Evolutionary conservation across 768 basidiomycete genomes (phyloP).

Genomic region (Hygrophorus pudorinus): DNA sequence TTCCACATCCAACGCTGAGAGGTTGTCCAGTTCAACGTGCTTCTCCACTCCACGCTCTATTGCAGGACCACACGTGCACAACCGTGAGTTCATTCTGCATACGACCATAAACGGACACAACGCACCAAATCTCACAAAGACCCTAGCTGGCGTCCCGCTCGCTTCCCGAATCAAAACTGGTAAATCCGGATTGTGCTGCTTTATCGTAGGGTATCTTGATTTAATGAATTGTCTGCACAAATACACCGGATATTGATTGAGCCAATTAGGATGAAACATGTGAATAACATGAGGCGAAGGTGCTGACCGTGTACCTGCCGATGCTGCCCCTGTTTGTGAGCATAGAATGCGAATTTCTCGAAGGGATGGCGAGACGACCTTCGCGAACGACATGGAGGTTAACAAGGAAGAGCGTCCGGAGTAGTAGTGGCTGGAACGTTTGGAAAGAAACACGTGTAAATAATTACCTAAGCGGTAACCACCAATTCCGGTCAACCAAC

Average conservation of each 20-base stretch:
- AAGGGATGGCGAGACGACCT: constrained; percentile 66
- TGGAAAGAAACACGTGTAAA: not conserved
- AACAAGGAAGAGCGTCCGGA: no score
- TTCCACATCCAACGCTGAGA: constrained; percentile 64
- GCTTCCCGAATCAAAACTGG: constrained; percentile 79
- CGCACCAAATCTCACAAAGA: constrained; percentile 82
- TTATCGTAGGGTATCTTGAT: constrained; percentile 63
- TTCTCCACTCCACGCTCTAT: constrained; percentile 74
- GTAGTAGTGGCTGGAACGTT: no score
- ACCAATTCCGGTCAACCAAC: not conserved
- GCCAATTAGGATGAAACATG: no score
- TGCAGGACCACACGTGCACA: no score
- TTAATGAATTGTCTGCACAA: constrained; percentile 66
- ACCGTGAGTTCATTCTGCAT: constrained; percentile 7
- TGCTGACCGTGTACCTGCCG: constrained; percentile 70
- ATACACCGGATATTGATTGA: constrained; percentile 4
- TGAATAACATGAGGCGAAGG: no score
- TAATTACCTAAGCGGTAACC: not conserved
- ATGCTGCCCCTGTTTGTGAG: constrained; percentile 68
- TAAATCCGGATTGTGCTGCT: constrained; percentile 80
- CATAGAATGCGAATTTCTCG: constrained; percentile 74
- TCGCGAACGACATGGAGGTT: constrained; percentile 63
- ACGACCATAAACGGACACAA: constrained; percentile 5
- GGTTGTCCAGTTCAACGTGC: constrained; percentile 71
- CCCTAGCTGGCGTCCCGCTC: constrained; percentile 66